Percentiles rank a stretch among this genome's conserved stretches.
These are phyloP conservation scores for Selaginella tamariscina DNA, from an alignment of 75 land plant genomes.

Conservation along the genomic window DNA sequence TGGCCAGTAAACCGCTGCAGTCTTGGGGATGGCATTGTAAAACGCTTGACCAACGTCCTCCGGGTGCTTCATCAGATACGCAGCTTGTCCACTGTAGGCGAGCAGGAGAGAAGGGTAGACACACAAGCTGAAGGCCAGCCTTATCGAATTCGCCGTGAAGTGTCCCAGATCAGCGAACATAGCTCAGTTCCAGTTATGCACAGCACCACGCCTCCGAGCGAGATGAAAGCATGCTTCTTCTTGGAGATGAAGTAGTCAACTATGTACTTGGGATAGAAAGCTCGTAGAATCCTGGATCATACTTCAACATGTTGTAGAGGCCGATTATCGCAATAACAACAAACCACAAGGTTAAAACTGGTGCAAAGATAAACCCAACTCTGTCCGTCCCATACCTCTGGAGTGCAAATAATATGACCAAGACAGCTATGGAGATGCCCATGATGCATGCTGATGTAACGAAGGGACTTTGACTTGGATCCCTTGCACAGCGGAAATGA, in stretches of 20 bases:
- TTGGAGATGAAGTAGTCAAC: background rate
- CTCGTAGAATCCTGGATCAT: background rate
- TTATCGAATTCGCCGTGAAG: background rate
- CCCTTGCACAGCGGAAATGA: background rate
- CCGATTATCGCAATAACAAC: slow-evolving; percentile 5
- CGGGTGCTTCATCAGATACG: slow-evolving; percentile 58
- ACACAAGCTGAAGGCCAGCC: slow-evolving; percentile 37
- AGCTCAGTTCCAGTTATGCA: slow-evolving; percentile 14
- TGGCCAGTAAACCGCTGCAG: slow-evolving; percentile 6
- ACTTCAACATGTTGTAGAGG: background rate
- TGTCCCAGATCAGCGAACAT: slow-evolving; percentile 21
- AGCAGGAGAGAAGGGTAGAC: slow-evolving; percentile 77
- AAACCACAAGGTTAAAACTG: background rate
- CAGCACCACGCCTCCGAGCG: slow-evolving; percentile 9
- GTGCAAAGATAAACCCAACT: slow-evolving; percentile 13
- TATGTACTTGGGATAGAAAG: slow-evolving; percentile 5
- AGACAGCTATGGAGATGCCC: background rate
- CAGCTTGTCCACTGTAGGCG: slow-evolving; percentile 91
- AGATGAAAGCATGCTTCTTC: background rate
- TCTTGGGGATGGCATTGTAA: slow-evolving; percentile 46
- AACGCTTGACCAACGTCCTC: slow-evolving; percentile 39
- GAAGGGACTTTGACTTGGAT: background rate
- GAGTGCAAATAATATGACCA: background rate
- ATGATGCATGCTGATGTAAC: background rate
- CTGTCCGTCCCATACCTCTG: slow-evolving; percentile 11